A percentile compares a stretch with the other conserved stretches of the same genome.
Conservation (phyloP, 1,284 basidiomycete species). For the Trametes pubescens region DNA sequence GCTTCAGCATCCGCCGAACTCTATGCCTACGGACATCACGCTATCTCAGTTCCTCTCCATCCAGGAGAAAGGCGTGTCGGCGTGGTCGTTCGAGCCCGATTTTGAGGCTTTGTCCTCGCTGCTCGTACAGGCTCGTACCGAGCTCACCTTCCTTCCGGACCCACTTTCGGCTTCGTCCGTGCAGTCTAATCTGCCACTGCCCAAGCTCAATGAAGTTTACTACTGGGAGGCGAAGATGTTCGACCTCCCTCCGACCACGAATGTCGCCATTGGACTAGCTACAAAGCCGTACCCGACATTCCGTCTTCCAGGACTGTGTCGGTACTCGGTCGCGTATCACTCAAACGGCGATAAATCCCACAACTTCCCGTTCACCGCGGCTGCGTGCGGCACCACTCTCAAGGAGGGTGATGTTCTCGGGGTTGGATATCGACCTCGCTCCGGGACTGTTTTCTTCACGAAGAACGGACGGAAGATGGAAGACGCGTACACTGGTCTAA, state of each 20-base stretch:
- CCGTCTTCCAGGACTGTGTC: conserved; percentile 88
- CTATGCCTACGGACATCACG: conserved; percentile 94
- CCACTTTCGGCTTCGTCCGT: conserved; percentile 92
- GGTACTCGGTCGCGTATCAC: conserved; percentile 96
- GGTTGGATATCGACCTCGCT: conserved; percentile 91
- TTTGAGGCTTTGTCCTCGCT: conserved; percentile 92
- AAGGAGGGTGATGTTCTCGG: conserved; percentile 96
- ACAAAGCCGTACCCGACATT: conserved; percentile 96
- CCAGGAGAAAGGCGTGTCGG: conserved; percentile 97
- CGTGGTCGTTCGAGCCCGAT: conserved; percentile 97
- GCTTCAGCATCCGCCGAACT: conserved; percentile 91
- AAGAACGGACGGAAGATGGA: conserved; percentile 95
- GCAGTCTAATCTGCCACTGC: conserved; percentile 93
- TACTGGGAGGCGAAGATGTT: conserved; percentile 99
- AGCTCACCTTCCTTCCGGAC: conserved; percentile 95
- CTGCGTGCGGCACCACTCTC: conserved; percentile 85
- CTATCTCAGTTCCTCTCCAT: conserved; percentile 97
- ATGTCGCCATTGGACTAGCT: conserved; percentile 88
- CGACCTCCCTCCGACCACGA: conserved; percentile 87
- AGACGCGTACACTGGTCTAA: conserved; percentile 91
- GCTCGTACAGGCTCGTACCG: conserved; percentile 91
- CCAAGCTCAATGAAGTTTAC: conserved; percentile 96
- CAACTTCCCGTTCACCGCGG: conserved; percentile 94
- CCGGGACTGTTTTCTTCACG: conserved; percentile 97
- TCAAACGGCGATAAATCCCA: conserved; percentile 97